Evolutionary conservation across 148 eudicot genomes (phyloP), one percentile per base, ranked within the genome.

Genomic region (Spergularia bocconei): DNA sequence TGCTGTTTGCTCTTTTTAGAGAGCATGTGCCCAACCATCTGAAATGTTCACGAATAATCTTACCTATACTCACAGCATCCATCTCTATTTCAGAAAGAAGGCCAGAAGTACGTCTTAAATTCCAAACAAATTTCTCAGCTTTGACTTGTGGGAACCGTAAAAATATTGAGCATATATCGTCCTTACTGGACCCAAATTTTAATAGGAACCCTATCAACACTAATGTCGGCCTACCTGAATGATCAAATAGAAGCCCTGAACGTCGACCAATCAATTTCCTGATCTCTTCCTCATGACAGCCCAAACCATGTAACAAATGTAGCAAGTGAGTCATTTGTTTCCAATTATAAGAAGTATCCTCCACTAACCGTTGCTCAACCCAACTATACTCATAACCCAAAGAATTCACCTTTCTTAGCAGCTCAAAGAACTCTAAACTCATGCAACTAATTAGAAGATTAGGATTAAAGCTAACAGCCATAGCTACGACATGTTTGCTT

Each of bases 1-100:
- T 66, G 87, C 80, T 85, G 39, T 25, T 80, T 21, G 82, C 73
- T 67, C 75, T 86, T 72, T 87, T 89, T 63, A 91, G 71, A 19
- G 77, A 63, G 77, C 88, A 80, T 0, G 88, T 82, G 55, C 98
- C 97, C 4, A 91, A 83, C 86, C 89, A 61, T 56, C 72, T n/a
- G 15, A 88, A 79, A 75, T 89, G 83, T 33, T 76, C 70, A 62
- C 84, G 73, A 13, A 93, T 75, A 57, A 89, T 86, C 48, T 60
- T 75, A 47, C 85, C 88, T 41, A 87, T 79, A 64, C 77, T 88
- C 64, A 57, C 64, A 67, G 74, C 75, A 66, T 85, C 78, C 91
- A 91, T 91, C 69, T 87, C 87, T 48, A 85, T 69, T 29, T 86
- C 88, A 67, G 73, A 59, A 39, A 91, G 78, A 69, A 91, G 85